Percentiles rank a stretch among this genome's conserved stretches.
Evolutionary conservation across 2,329 filamentous ascomycete species (phyloP).

Genomic region (Botryotinia calthae): DNA sequence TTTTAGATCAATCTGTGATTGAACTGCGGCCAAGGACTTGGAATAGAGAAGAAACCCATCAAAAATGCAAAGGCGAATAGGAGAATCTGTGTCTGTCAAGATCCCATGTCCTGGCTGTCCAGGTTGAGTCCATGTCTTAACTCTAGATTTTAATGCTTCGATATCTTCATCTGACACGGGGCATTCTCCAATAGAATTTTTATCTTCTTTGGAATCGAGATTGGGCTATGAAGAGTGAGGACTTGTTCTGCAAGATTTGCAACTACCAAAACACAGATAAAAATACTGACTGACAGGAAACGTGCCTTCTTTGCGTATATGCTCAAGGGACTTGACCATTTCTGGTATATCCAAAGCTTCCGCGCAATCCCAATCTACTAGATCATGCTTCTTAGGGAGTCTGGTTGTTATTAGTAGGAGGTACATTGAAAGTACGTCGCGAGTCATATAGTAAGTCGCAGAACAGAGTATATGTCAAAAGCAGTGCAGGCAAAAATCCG

Average conservation of each 20-base stretch:
- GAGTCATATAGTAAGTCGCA: not conserved
- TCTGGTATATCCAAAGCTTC: conserved; percentile 70
- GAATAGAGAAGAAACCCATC: conserved; percentile 89
- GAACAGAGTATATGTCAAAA: not conserved
- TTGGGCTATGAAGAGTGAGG: conserved; percentile 43
- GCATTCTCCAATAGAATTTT: conserved; percentile 57
- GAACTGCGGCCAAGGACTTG: conserved; percentile 49
- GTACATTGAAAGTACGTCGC: not conserved
- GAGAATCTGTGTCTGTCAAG: conserved; percentile 20
- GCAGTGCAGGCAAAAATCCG: conserved; percentile 2
- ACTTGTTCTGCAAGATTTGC: conserved; percentile 28
- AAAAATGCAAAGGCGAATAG: conserved; percentile 62
- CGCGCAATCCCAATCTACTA: conserved; percentile 91
- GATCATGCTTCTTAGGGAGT: conserved; percentile 54
- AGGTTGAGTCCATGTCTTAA: conserved; percentile 47
- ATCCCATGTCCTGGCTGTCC: conserved; percentile 47
- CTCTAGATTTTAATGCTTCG: conserved; percentile 46
- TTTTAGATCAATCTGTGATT: conserved; percentile 66
- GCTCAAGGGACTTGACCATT: conserved; percentile 63
- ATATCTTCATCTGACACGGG: conserved; percentile 52
- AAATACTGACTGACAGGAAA: conserved; percentile 53
- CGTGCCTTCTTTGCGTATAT: conserved; percentile 67
- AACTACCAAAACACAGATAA: conserved; percentile 34
- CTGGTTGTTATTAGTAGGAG: conserved; percentile 38
- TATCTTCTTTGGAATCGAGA: conserved; percentile 58